These are phyloP conservation scores for Neotropicomus parvogracilis DNA, from an alignment of 1,284 basidiomycete species.

Conservation along the genomic window DNA sequence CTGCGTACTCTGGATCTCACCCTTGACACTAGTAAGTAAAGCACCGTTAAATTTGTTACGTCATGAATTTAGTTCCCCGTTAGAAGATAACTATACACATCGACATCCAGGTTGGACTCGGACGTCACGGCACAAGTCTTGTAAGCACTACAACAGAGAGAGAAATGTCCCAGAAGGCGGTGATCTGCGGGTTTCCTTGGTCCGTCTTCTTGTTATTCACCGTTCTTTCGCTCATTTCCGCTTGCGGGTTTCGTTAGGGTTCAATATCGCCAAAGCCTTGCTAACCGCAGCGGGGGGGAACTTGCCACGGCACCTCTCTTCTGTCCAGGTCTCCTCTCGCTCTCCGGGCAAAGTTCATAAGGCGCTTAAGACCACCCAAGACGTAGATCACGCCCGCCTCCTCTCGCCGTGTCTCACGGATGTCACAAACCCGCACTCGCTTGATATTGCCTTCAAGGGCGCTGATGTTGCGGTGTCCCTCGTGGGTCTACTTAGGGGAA, in stretches of 20 bases:
- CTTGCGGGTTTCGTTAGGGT: slow-evolving; percentile 37
- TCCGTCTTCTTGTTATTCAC: slow-evolving; percentile 11
- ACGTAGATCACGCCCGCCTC: slow-evolving; percentile 29
- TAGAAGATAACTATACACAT: neutral
- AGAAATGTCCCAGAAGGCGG: slow-evolving; percentile 17
- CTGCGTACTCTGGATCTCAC: no score
- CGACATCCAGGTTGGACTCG: neutral
- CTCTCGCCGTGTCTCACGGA: slow-evolving; percentile 50
- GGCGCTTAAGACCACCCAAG: slow-evolving; percentile 26
- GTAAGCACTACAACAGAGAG: neutral
- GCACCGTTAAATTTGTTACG: slow-evolving; percentile 1
- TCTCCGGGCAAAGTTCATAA: slow-evolving; percentile 42
- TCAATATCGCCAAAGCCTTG: slow-evolving; percentile 50
- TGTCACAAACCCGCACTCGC: slow-evolving; percentile 44
- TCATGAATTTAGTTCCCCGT: slow-evolving; percentile 6
- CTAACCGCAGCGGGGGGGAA: slow-evolving; percentile 27
- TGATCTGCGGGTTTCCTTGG: slow-evolving; percentile 23
- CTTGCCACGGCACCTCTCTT: slow-evolving; percentile 3
- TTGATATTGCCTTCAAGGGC: slow-evolving; percentile 46
- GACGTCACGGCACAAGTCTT: neutral
- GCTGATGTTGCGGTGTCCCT: slow-evolving; percentile 60
- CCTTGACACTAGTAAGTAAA: neutral
- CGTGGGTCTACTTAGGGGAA: slow-evolving; percentile 61
- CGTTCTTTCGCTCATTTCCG: slow-evolving; percentile 1
- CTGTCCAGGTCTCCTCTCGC: slow-evolving; percentile 54